Percentiles rank a stretch among this genome's conserved stretches.
Evolutionary conservation across 352 stramenopile species (phyloP).

Genomic region (Phytophthora macrochlamydospora): DNA sequence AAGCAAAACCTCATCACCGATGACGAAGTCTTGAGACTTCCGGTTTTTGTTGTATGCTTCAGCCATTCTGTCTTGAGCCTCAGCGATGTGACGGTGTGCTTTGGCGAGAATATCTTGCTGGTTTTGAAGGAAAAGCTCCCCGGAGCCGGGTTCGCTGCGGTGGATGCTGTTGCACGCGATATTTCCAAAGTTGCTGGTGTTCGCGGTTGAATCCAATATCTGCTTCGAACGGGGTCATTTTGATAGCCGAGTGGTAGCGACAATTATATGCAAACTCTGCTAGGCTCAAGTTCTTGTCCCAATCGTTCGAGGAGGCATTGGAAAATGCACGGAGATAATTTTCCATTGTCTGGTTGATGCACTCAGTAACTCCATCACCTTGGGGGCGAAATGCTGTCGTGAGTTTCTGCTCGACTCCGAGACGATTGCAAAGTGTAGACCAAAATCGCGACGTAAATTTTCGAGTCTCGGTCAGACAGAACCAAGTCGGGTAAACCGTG

Average conservation of each 20-base stretch:
- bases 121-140: neutral
- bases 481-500: neutral
- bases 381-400: conserved; percentile 1
- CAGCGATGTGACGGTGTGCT: neutral
- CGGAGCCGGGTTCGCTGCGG: neutral
- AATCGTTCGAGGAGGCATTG: neutral
- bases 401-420: conserved; percentile 1
- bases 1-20: neutral
- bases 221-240: conserved; percentile 8
- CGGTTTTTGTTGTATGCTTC: neutral
- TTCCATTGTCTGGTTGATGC: conserved; percentile 1
- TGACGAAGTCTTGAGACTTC: neutral
- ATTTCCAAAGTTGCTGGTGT: neutral
- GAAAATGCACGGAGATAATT: neutral
- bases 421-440: neutral
- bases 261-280: conserved; percentile 12
- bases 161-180: neutral
- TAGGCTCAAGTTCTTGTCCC: neutral
- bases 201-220: conserved; percentile 4
- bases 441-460: conserved; percentile 1
- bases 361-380: conserved; percentile 1
- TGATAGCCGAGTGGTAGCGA: conserved; percentile 6
- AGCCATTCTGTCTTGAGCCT: neutral
- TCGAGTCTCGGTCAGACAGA: neutral
- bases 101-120: neutral